phyloP scores from a whole-genome alignment of 371 early-diverging fungal species.

The Mucor mucedo region DNA sequence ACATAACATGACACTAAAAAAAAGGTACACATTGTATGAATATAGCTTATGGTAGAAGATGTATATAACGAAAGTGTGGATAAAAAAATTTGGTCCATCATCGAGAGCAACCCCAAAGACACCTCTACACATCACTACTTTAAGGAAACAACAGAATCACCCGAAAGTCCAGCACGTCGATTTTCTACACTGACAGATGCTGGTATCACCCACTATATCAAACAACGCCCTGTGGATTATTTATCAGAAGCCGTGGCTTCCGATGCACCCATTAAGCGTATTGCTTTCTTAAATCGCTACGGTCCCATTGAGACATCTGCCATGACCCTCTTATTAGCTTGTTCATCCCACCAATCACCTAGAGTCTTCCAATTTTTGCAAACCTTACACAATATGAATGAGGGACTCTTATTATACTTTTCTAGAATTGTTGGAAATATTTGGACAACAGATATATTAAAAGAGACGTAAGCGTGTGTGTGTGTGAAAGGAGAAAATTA shows the following conservation, averaged over 20 bases:
- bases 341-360: background rate
- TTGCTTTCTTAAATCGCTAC: constrained; percentile 7
- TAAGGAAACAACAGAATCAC: background rate
- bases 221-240: constrained; percentile 14
- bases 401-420: constrained; percentile 17
- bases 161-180: constrained; percentile 1
- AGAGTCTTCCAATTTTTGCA: constrained; percentile 2
- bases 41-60: constrained; percentile 4
- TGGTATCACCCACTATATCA: constrained; percentile 13
- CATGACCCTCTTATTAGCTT: constrained; percentile 8
- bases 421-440: constrained; percentile 6
- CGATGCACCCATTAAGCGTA: background rate
- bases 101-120: background rate
- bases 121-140: background rate
- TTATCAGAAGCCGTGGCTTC: constrained; percentile 6
- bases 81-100: constrained; percentile 16
- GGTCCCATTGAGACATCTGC: constrained; percentile 15
- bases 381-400: background rate
- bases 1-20: no score
- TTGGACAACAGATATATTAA: constrained; percentile 7
- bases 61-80: constrained; percentile 10
- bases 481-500: no score
- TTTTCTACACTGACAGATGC: constrained; percentile 5
- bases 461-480: constrained; percentile 9
- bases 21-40: background rate